Evolutionary conservation across 768 basidiomycete genomes (phyloP), one percentile per base, ranked within the genome.

Genomic region (Tephrocybe sp.): DNA sequence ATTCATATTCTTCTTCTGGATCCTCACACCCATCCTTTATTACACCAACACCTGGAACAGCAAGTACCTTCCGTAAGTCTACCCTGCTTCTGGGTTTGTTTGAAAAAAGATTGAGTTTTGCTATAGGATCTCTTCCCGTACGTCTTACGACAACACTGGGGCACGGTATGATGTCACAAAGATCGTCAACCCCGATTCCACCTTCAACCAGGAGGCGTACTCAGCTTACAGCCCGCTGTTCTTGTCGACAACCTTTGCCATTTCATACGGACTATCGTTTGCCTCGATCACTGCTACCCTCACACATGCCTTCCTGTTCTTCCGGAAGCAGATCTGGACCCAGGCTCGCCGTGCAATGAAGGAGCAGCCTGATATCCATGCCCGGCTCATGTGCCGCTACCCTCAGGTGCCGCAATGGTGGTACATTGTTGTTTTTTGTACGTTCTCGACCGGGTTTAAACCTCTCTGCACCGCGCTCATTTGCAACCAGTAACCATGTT

Each of bases 291-390:
- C 89, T 0, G 78, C 89, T 0, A 86, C 86, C 2, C 61, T 89
- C 52, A 79, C 75, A 23, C 91, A 93, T 57, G 79, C 88, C 0
- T 65, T 71, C 63, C 71, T 91, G 30, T 89, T 79, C 67, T 88
- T 83, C 76, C 80, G 88, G 57, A 86, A 88, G 61, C 86, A 88
- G 60, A 87, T 92, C 46, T 85, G 79, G 82, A 68, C 65, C 0
- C 88, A 90, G 64, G 69, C 83, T 23, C 81, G 83, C 42, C 79
- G 84, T 44, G 77, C 88, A 11, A 77, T 91, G 68, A 66, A 76
- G 39, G 91, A 91, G 57, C 88, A 92, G 59, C 84, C 87, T 1
- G 91, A 93, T 67, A 80, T 93, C 52, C 91, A 93, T 58, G 87
- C 88, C 16, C 79, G 88, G 11, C 72, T 93, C 30, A 93, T 93